phyloP scores from a whole-genome alignment of 306 rosid species.

The Senna siamea region DNA sequence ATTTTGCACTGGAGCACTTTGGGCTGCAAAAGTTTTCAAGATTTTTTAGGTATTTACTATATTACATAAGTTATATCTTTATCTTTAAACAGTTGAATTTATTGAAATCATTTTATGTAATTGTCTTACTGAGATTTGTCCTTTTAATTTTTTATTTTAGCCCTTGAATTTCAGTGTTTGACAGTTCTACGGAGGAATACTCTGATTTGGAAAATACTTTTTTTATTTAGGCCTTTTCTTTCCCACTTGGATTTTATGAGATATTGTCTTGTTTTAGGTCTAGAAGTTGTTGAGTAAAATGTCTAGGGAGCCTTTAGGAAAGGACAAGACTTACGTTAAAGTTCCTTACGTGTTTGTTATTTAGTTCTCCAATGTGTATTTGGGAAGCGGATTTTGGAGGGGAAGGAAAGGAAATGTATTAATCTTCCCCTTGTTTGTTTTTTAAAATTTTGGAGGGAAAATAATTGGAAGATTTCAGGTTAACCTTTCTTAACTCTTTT shows the following conservation, averaged over 20 bases:
- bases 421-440: too few species aligned
- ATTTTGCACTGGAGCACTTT: constrained; percentile 75
- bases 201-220: not conserved
- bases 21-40: constrained; percentile 78
- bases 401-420: too few species aligned
- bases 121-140: not conserved
- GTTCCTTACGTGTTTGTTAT: too few species aligned
- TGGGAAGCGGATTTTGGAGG: too few species aligned
- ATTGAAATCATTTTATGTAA: not conserved
- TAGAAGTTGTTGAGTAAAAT: too few species aligned
- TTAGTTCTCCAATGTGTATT: too few species aligned
- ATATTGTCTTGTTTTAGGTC: too few species aligned
- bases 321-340: too few species aligned
- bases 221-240: not conserved
- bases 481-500: too few species aligned
- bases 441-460: too few species aligned
- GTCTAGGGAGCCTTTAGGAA: too few species aligned
- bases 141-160: not conserved
- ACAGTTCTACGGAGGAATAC: not conserved
- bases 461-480: too few species aligned
- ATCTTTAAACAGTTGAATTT: not conserved
- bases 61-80: constrained; percentile 1
- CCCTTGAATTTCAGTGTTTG: not conserved
- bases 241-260: not conserved
- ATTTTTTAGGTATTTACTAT: constrained; percentile 61